These are phyloP conservation scores for Trichomonas vaginalis DNA, from an alignment of 208 protist genomes.

Conservation along the genomic window DNA sequence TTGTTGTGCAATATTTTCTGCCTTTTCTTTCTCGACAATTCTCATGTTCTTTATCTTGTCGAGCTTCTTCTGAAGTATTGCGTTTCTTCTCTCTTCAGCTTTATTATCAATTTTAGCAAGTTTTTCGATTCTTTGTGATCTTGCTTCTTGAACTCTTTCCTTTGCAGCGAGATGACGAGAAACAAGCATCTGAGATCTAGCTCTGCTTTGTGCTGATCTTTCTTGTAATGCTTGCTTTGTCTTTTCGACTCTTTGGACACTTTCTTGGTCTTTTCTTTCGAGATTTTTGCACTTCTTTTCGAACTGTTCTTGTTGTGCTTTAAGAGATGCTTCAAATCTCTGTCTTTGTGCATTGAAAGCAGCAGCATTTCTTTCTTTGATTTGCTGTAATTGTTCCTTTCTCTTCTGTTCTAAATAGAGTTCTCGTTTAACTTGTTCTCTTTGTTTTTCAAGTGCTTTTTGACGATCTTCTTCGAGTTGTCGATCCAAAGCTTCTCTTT, in stretches of 20 bases:
- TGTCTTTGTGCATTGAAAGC: background rate
- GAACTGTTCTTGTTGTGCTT: background rate
- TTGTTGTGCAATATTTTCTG: background rate
- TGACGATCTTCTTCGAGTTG: background rate
- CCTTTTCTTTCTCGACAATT: background rate
- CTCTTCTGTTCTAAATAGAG: background rate
- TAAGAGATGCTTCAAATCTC: background rate
- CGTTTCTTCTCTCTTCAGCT: background rate
- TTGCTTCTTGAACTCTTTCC: background rate
- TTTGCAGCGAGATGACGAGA: background rate
- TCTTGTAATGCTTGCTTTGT: background rate
- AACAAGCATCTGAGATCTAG: background rate
- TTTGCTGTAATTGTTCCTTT: background rate
- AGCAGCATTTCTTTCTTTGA: background rate
- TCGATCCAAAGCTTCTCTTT: background rate
- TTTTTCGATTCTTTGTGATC: background rate
- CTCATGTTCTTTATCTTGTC: background rate
- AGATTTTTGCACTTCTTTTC: background rate
- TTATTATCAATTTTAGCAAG: background rate
- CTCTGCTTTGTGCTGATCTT: background rate
- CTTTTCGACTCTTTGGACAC: background rate
- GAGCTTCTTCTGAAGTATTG: background rate
- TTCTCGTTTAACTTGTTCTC: background rate
- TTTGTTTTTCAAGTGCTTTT: background rate
- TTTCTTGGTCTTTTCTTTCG: background rate